Evolutionary conservation across 2,329 filamentous ascomycete genomes (phyloP).

Genomic region (Biscogniauxia marginata): DNA sequence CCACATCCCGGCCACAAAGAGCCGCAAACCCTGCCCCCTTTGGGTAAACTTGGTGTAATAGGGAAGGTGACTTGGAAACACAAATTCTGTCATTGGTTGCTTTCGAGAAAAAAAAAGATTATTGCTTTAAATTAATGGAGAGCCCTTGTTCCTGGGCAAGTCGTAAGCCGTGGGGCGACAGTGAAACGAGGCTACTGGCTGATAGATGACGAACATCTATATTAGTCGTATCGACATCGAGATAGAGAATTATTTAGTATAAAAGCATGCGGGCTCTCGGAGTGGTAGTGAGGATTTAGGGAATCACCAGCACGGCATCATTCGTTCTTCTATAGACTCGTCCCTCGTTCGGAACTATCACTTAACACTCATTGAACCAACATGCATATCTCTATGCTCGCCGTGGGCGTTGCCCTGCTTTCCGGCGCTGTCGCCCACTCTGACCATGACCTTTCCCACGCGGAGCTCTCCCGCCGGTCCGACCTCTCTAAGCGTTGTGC

Average conservation of each 20-base stretch:
- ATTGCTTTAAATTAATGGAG: background rate
- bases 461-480: constrained; percentile 18
- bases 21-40: background rate
- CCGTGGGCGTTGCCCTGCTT: constrained; percentile 21
- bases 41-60: background rate
- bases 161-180: background rate
- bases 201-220: background rate
- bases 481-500: constrained; percentile 25
- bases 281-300: background rate
- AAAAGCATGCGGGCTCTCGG: background rate
- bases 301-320: background rate
- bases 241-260: background rate
- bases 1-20: background rate
- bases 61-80: background rate
- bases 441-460: constrained; percentile 5
- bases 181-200: background rate
- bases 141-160: background rate
- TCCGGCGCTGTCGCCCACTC: constrained; percentile 15
- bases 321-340: background rate
- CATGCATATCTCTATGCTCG: background rate
- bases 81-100: background rate
- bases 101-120: background rate
- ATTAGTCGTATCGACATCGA: background rate
- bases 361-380: background rate
- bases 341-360: background rate